Evolutionary conservation across 2,329 filamentous ascomycete genomes (phyloP).

Genomic region (Aspergillus uvarum): DNA sequence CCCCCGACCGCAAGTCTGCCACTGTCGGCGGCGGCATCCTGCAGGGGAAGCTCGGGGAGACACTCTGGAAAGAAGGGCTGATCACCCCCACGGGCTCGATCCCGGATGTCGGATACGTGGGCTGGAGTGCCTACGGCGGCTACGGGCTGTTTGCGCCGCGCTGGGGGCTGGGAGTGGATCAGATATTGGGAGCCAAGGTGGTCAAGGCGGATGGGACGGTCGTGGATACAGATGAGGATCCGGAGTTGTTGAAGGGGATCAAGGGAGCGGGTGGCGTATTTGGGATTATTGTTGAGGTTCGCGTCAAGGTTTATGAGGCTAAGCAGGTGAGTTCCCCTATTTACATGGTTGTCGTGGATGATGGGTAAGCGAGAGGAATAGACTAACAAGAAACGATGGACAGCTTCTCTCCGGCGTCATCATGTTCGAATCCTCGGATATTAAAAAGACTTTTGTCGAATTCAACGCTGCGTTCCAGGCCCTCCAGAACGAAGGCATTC

Average conservation of each 20-base stretch:
- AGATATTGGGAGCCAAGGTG: constrained; percentile 33
- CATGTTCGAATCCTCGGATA: constrained; percentile 18
- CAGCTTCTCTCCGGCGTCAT: constrained; percentile 21
- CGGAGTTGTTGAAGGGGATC: constrained; percentile 14
- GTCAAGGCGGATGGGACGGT: constrained; percentile 16
- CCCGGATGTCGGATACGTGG: constrained; percentile 33
- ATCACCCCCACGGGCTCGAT: constrained; percentile 16
- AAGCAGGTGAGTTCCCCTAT: constrained; percentile 4
- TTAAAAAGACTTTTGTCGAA: constrained; percentile 1
- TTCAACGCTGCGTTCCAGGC: constrained; percentile 17
- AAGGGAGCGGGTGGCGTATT: constrained; percentile 22
- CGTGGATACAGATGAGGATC: constrained; percentile 10
- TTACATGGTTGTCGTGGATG: too few relatives aligned
- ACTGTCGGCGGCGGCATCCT: constrained; percentile 17
- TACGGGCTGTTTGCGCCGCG: constrained; percentile 33
- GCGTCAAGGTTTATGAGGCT: constrained; percentile 17
- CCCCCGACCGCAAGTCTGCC: constrained; percentile 8
- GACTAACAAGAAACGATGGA: not conserved
- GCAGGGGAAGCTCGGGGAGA: constrained; percentile 5
- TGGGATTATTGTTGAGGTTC: constrained; percentile 22
- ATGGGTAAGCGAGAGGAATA: too few relatives aligned
- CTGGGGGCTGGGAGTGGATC: constrained; percentile 39
- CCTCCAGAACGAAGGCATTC: constrained; percentile 8
- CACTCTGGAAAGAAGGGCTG: constrained; percentile 12
- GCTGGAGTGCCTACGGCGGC: constrained; percentile 39